A percentile compares a stretch with the other conserved stretches of the same genome.
Evolutionary conservation across 371 early-diverging fungal genomes (phyloP).

Genomic region (Lichtheimia ornata): DNA sequence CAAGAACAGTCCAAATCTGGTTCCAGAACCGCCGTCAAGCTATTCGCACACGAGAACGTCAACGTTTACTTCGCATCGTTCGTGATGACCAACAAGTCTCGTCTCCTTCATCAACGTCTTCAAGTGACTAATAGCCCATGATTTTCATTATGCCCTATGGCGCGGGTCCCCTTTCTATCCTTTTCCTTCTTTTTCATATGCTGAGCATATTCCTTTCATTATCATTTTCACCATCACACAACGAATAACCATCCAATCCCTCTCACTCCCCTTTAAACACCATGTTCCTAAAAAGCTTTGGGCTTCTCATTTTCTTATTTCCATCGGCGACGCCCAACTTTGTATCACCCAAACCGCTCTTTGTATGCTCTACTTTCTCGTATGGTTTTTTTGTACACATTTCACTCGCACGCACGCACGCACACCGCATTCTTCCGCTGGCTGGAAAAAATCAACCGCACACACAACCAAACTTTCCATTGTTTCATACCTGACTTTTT

Average conservation of each 20-base stretch:
- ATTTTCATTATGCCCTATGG: no score
- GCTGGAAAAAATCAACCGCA: slow-evolving; percentile 4
- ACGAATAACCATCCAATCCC: not conserved
- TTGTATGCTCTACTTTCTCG: slow-evolving; percentile 12
- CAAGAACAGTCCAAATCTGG: slow-evolving; percentile 90
- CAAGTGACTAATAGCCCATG: not conserved
- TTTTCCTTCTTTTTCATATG: not conserved
- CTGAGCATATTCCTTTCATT: not conserved
- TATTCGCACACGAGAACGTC: slow-evolving; percentile 58
- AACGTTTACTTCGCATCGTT: slow-evolving; percentile 33
- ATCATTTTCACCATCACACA: not conserved
- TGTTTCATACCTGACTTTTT: not conserved
- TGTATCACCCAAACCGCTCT: slow-evolving; percentile 5
- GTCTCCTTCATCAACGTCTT: not conserved
- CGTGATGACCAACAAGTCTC: slow-evolving; percentile 8
- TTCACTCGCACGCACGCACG: not conserved
- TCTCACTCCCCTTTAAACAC: not conserved
- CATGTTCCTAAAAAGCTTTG: no score
- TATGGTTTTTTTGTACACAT: not conserved
- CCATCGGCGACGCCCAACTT: no score
- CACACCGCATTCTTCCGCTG: slow-evolving; percentile 9
- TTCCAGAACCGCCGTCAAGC: slow-evolving; percentile 92
- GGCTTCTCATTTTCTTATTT: no score
- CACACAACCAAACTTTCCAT: not conserved
- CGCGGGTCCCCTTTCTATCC: not conserved